phyloP scores from a whole-genome alignment of 148 eudicot genomes.

The Rhododendron kiyosumense region DNA sequence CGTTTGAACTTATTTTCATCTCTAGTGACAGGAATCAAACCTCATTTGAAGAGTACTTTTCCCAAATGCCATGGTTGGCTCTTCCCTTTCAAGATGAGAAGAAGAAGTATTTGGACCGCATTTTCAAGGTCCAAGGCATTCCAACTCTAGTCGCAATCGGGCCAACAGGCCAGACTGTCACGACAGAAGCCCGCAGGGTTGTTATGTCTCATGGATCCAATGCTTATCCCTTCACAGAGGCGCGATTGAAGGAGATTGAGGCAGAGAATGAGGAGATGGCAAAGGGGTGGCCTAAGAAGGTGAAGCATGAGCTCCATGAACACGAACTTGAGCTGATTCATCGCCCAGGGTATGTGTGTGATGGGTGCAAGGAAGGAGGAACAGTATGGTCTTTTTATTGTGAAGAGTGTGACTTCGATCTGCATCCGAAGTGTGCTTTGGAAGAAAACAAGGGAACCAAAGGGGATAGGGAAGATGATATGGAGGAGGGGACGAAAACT shows the following conservation, averaged over 20 bases:
- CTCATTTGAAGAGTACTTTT: slow-evolving; percentile 4
- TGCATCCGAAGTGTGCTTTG: slow-evolving; percentile 11
- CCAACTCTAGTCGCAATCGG: slow-evolving; percentile 46
- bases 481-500: slow-evolving; percentile 8
- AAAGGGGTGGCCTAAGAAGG: slow-evolving; percentile 20
- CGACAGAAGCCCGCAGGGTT: slow-evolving; percentile 40
- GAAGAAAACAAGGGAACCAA: background rate
- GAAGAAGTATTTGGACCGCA: slow-evolving; percentile 26
- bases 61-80: background rate
- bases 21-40: background rate
- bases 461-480: slow-evolving; percentile 21
- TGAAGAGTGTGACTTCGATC: slow-evolving; percentile 13
- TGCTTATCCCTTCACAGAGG: slow-evolving; percentile 58
- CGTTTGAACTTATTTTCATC: slow-evolving; percentile 30
- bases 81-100: slow-evolving; percentile 27
- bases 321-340: slow-evolving; percentile 14
- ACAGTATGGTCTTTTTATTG: slow-evolving; percentile 11
- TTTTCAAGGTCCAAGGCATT: slow-evolving; percentile 41
- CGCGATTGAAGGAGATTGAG: slow-evolving; percentile 28
- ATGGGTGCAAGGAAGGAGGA: slow-evolving; percentile 15
- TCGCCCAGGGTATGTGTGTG: background rate
- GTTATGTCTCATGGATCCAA: slow-evolving; percentile 36
- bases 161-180: slow-evolving; percentile 39
- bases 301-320: slow-evolving; percentile 33
- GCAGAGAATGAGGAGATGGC: slow-evolving; percentile 31